Percentiles rank a stretch among this genome's conserved stretches.
phyloP scores from a whole-genome alignment of 352 stramenopile species.

The Globisporangium alternatum region DNA sequence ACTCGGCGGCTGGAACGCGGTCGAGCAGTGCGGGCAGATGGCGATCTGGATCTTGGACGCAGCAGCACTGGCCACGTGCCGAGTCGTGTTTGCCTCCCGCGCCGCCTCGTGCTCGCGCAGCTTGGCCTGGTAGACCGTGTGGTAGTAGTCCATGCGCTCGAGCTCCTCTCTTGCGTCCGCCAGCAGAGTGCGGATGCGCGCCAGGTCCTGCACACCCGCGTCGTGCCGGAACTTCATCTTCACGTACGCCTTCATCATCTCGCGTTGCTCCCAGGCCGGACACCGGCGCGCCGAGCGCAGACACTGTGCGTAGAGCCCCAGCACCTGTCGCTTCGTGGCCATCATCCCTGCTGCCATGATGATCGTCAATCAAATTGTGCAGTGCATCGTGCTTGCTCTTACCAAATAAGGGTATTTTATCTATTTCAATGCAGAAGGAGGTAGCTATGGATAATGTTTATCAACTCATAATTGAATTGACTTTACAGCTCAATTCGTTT shows the following conservation, averaged over 20 bases:
- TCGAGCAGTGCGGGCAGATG: constrained; percentile 40
- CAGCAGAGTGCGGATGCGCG: constrained; percentile 52
- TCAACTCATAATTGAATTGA: too few relatives aligned
- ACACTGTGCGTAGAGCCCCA: constrained; percentile 69
- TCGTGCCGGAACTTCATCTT: constrained; percentile 77
- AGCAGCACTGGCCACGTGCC: neutral
- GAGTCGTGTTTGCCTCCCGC: constrained; percentile 6
- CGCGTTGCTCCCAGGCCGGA: constrained; percentile 74
- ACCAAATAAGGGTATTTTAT: too few relatives aligned
- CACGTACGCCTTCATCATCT: constrained; percentile 84
- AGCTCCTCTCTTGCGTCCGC: constrained; percentile 72
- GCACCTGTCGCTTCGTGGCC: constrained; percentile 30
- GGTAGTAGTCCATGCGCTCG: constrained; percentile 85
- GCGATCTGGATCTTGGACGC: constrained; percentile 9
- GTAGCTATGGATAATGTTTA: neutral
- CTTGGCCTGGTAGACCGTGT: constrained; percentile 75
- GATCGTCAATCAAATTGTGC: neutral
- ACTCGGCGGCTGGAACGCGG: constrained; percentile 36
- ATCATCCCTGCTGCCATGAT: neutral
- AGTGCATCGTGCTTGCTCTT: too few relatives aligned
- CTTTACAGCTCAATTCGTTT: too few relatives aligned
- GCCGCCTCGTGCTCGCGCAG: constrained; percentile 27
- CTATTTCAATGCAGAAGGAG: neutral
- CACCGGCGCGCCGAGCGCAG: constrained; percentile 71
- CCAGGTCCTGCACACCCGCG: constrained; percentile 40